Conservation (phyloP, 225 moss, liverwort and hornwort genomes). For the Physcomitrium patens region DNA sequence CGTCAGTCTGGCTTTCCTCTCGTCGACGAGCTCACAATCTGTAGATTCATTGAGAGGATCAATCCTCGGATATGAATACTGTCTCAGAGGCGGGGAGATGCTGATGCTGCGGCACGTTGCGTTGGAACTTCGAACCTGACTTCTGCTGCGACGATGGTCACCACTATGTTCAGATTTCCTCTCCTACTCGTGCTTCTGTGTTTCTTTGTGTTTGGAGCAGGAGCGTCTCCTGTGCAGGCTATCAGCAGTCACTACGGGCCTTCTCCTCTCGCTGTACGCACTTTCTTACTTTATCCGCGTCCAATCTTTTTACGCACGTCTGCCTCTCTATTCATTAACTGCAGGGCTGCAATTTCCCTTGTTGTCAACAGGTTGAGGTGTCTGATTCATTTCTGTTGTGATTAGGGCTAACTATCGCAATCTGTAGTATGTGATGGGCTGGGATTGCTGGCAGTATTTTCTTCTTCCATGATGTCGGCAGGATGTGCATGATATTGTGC, state of each 20-base stretch:
- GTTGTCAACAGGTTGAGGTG: background rate
- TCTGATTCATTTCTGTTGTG: background rate
- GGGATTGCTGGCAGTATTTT: background rate
- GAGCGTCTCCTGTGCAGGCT: conserved; percentile 22
- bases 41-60: too few species aligned
- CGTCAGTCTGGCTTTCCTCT: too few species aligned
- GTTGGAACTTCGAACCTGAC: too few species aligned
- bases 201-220: background rate
- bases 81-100: too few species aligned
- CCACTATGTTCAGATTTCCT: conserved; percentile 20
- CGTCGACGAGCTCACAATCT: too few species aligned
- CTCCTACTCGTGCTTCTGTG: conserved; percentile 29
- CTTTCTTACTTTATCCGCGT: background rate
- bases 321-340: background rate
- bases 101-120: too few species aligned
- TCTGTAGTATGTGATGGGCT: background rate
- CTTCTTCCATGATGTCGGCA: background rate
- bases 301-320: background rate
- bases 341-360: background rate
- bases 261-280: conserved; percentile 51
- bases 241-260: conserved; percentile 49
- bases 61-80: too few species aligned
- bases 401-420: background rate
- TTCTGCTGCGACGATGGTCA: background rate
- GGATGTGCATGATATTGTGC: background rate